These are phyloP conservation scores for Fusarium multiceps DNA, from an alignment of 2,329 filamentous ascomycete genomes.

Conservation along the genomic window DNA sequence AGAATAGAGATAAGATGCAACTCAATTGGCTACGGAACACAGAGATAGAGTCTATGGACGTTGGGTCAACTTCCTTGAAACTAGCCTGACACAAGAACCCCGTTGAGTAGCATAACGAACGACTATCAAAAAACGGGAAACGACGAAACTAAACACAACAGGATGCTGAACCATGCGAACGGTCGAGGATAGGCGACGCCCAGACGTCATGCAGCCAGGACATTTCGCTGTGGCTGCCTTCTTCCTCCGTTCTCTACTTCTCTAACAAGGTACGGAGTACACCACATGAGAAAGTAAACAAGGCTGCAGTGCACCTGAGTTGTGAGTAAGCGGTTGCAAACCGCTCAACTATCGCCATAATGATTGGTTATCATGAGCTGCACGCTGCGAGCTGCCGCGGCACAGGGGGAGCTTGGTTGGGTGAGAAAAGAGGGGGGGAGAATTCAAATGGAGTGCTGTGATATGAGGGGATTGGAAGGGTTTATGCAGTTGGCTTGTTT, in stretches of 20 bases:
- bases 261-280: background rate
- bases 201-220: conserved; percentile 26
- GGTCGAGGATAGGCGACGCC: conserved; percentile 10
- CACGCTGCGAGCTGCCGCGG: conserved; percentile 26
- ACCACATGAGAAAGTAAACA: conserved; percentile 29
- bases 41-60: conserved; percentile 11
- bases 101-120: conserved; percentile 1
- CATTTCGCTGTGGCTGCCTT: conserved; percentile 28
- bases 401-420: conserved; percentile 20
- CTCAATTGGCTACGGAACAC: conserved; percentile 28
- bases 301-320: conserved; percentile 35
- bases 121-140: conserved; percentile 16
- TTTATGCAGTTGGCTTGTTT: background rate
- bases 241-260: background rate
- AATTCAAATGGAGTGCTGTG: conserved; percentile 10
- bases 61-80: conserved; percentile 26
- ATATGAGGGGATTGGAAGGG: conserved; percentile 24
- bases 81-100: conserved; percentile 17
- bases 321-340: conserved; percentile 13
- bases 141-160: conserved; percentile 19
- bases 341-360: background rate
- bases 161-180: conserved; percentile 23
- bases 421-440: conserved; percentile 11
- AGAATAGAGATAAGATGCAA: background rate
- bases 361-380: conserved; percentile 30